phyloP scores from a whole-genome alignment of 164 flowering plant species.

The Taxillus chinensis region DNA sequence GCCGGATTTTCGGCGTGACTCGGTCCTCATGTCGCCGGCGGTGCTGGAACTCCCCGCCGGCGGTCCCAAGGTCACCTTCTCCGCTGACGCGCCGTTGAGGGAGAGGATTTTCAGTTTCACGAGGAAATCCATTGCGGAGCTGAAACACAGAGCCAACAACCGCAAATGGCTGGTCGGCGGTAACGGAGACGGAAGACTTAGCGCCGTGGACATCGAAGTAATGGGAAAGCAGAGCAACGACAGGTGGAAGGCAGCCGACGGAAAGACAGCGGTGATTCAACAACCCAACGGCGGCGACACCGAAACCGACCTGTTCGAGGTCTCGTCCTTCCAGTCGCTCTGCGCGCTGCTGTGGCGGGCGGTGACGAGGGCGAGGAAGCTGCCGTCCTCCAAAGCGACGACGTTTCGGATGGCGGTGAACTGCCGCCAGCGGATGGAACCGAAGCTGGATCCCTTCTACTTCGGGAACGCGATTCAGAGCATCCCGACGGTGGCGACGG shows the following conservation, averaged over 20 bases:
- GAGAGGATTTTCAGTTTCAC: constrained; percentile 60
- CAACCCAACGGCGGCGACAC: background rate
- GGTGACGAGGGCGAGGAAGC: constrained; percentile 46
- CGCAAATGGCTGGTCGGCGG: background rate
- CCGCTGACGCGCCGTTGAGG: constrained; percentile 30
- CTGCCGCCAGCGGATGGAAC: constrained; percentile 40
- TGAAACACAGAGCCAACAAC: constrained; percentile 31
- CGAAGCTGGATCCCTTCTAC: constrained; percentile 35
- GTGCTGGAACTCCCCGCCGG: constrained; percentile 39
- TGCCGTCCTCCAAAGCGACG: constrained; percentile 29
- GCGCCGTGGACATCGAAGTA: constrained; percentile 11
- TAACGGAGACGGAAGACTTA: background rate
- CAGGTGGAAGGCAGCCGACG: constrained; percentile 4
- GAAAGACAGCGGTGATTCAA: constrained; percentile 10
- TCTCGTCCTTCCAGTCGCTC: constrained; percentile 64
- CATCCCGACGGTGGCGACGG: constrained; percentile 45
- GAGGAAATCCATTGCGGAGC: constrained; percentile 35
- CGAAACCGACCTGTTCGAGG: constrained; percentile 12
- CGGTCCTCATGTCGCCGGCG: constrained; percentile 34
- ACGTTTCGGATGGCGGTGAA: constrained; percentile 59
- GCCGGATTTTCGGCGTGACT: constrained; percentile 39
- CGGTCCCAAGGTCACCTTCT: constrained; percentile 47
- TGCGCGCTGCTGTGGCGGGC: constrained; percentile 47
- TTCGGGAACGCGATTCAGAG: constrained; percentile 77
- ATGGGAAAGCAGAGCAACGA: constrained; percentile 37